These are phyloP conservation scores for Thinopyrum obtusiflorum DNA, from an alignment of 202 grass and related monocot genomes.

Conservation along the genomic window DNA sequence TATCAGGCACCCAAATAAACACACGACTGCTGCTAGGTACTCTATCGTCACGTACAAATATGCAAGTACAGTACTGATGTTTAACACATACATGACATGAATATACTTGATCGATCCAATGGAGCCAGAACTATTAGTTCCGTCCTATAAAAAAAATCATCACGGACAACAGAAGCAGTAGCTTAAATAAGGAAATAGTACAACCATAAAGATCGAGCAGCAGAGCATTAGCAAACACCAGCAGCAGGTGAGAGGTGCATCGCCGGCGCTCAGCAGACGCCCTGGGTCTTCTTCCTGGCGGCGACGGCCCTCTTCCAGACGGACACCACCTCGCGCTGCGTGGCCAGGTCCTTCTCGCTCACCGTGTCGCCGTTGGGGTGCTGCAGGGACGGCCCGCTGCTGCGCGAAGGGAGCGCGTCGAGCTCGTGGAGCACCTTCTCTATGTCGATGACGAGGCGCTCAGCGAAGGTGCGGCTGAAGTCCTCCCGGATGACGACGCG, in stretches of 20 bases:
- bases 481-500: constrained; percentile 84
- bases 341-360: constrained; percentile 23
- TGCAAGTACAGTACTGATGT: not conserved
- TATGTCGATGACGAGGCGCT: constrained; percentile 77
- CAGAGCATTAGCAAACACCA: no score
- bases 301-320: constrained; percentile 65
- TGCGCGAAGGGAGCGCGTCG: constrained; percentile 45
- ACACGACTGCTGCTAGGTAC: not conserved
- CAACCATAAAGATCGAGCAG: no score
- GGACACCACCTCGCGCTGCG: constrained; percentile 42
- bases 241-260: no score
- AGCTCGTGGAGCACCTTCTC: constrained; percentile 82
- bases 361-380: not conserved
- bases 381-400: not conserved
- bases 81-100: not conserved
- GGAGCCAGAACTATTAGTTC: not conserved
- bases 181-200: not conserved
- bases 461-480: constrained; percentile 90
- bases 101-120: not conserved
- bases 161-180: not conserved
- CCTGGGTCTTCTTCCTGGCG: constrained; percentile 62
- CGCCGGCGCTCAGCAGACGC: constrained; percentile 36
- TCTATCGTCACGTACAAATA: no score
- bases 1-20: no score
- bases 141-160: not conserved